Conservation (phyloP, 106 monocot species). For the Allium sativum region DNA sequence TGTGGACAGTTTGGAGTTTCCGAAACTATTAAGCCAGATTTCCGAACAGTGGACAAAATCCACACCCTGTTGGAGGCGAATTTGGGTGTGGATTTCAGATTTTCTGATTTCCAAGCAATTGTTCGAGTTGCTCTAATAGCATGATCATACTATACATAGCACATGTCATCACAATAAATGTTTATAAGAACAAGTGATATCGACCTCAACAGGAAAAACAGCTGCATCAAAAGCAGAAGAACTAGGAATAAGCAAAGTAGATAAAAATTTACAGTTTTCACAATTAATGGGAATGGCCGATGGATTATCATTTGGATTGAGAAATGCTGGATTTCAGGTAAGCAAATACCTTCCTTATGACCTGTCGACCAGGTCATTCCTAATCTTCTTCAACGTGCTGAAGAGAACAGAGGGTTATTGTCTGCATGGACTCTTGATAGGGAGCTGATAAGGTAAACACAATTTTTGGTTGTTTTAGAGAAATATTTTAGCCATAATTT, state of each 20-base stretch:
- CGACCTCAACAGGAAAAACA: conserved; percentile 28
- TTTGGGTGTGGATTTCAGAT: too few relatives aligned
- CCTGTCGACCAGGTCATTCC: conserved; percentile 81
- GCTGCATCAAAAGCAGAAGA: conserved; percentile 60
- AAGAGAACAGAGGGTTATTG: conserved; percentile 84
- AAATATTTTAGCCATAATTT: too few relatives aligned
- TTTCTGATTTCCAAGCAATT: too few relatives aligned
- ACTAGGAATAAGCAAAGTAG: conserved; percentile 45
- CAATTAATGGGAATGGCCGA: conserved; percentile 98
- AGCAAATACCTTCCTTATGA: conserved; percentile 92
- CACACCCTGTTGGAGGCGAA: too few relatives aligned
- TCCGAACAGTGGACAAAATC: too few relatives aligned
- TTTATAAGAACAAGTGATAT: not conserved
- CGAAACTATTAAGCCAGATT: too few relatives aligned
- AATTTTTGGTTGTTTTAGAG: too few relatives aligned
- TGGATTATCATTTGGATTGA: conserved; percentile 60
- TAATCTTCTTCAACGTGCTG: conserved; percentile 77
- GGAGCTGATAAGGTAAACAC: conserved; percentile 39
- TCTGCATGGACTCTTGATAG: conserved; percentile 57
- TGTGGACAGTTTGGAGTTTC: too few relatives aligned
- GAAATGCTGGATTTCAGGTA: conserved; percentile 79
- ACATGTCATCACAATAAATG: too few relatives aligned
- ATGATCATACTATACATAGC: too few relatives aligned
- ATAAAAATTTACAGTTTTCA: conserved; percentile 70
- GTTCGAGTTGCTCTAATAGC: too few relatives aligned